Conservation (phyloP, 768 basidiomycete genomes). For the Candolleomyces efflorescens region DNA sequence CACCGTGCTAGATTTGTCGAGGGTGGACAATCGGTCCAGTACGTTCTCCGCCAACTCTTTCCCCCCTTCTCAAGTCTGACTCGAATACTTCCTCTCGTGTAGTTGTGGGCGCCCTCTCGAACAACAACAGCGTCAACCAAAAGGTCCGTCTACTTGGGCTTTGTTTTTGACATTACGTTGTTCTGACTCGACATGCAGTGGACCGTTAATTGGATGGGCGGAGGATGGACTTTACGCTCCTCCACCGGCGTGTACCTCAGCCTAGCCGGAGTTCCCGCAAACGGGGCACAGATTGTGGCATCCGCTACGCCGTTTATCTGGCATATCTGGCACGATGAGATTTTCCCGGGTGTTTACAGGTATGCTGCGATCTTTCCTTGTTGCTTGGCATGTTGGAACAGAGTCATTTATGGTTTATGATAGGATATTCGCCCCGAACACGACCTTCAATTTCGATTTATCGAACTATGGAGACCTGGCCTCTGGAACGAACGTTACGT, state of each 20-base stretch:
- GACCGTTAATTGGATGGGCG: slow-evolving; percentile 36
- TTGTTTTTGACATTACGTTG: too few relatives aligned
- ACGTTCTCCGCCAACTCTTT: slow-evolving; percentile 12
- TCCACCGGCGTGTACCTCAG: slow-evolving; percentile 37
- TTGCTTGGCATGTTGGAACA: background rate
- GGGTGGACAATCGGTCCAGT: slow-evolving; percentile 44
- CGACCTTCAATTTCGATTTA: slow-evolving; percentile 43
- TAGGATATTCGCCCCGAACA: slow-evolving; percentile 45
- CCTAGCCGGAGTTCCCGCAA: slow-evolving; percentile 28
- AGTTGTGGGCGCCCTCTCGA: slow-evolving; percentile 47
- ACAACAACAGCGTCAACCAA: slow-evolving; percentile 47
- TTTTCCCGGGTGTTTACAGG: slow-evolving; percentile 37
- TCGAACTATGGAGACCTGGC: slow-evolving; percentile 38
- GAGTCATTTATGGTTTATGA: background rate
- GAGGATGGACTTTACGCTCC: slow-evolving; percentile 41
- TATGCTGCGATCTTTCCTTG: slow-evolving; percentile 18
- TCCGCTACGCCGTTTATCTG: slow-evolving; percentile 34
- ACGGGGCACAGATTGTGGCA: slow-evolving; percentile 41
- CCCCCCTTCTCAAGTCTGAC: background rate
- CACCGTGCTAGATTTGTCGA: slow-evolving; percentile 55
- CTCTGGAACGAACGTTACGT: slow-evolving; percentile 39
- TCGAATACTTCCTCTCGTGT: background rate
- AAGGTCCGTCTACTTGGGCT: slow-evolving; percentile 23
- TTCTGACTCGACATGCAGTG: slow-evolving; percentile 31
- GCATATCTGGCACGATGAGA: slow-evolving; percentile 46